A percentile compares a stretch with the other conserved stretches of the same genome.
phyloP scores from a whole-genome alignment of 192 early-diverging fungal species.

The Coemansia sp. region DNA sequence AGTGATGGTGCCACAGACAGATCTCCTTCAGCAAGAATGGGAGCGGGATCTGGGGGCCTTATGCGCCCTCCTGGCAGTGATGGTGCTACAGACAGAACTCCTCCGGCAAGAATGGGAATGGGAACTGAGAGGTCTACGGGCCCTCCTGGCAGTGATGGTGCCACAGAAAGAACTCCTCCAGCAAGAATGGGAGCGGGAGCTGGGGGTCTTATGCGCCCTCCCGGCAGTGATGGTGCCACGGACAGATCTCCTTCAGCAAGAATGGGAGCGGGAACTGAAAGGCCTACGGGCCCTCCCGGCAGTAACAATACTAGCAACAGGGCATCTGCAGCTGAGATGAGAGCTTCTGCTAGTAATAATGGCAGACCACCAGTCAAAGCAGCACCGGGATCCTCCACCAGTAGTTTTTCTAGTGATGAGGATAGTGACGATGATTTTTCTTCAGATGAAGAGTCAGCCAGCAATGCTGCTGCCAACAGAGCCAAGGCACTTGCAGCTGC shows the following conservation, averaged over 20 bases:
- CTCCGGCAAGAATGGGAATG: no score
- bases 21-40: no score
- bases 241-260: no score
- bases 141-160: no score
- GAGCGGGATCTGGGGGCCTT: no score
- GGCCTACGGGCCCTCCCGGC: not conserved
- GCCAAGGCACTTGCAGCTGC: slow-evolving; percentile 8
- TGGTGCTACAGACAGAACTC: no score
- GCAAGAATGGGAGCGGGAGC: no score
- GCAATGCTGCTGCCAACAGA: not conserved
- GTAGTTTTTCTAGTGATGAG: not conserved
- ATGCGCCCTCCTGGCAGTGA: no score
- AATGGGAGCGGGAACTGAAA: not conserved
- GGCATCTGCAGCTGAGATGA: not conserved
- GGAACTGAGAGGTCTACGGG: not conserved
- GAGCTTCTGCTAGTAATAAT: not conserved
- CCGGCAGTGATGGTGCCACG: no score
- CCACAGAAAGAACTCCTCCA: no score
- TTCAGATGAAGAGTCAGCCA: not conserved
- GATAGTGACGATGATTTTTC: not conserved
- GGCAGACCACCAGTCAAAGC: not conserved
- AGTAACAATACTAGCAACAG: not conserved
- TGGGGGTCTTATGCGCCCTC: no score
- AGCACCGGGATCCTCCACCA: not conserved
- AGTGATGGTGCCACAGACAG: no score